Conservation (phyloP, 2,329 filamentous ascomycete species). For the Clonostachys rhizophaga region DNA sequence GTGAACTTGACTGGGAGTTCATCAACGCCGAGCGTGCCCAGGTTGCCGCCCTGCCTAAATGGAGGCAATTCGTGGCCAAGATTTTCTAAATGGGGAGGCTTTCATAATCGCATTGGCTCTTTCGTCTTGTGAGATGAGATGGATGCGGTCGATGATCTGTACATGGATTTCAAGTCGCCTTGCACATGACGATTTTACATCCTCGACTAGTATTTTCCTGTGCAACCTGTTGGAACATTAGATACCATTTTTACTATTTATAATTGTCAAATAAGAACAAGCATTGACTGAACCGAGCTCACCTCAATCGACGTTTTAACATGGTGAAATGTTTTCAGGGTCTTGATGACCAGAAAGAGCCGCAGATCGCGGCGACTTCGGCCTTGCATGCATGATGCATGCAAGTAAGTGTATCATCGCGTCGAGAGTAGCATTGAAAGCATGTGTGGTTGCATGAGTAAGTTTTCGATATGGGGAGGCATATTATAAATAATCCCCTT, state of each 20-base stretch:
- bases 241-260: constrained; percentile 3
- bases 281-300: too few species aligned
- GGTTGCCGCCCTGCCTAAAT: constrained; percentile 45
- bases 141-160: background rate
- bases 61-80: constrained; percentile 33
- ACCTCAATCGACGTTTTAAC: background rate
- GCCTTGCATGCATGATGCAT: too few species aligned
- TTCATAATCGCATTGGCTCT: background rate
- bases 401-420: too few species aligned
- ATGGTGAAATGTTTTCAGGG: background rate
- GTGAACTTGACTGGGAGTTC: constrained; percentile 61
- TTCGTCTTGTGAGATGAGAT: background rate
- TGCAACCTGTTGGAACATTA: constrained; percentile 2
- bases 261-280: too few species aligned
- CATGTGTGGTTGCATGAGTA: too few species aligned
- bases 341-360: too few species aligned
- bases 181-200: background rate
- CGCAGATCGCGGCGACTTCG: too few species aligned
- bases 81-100: constrained; percentile 22
- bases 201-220: constrained; percentile 1
- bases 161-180: background rate
- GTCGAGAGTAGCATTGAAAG: too few species aligned
- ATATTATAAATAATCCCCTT: too few species aligned
- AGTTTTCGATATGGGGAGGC: background rate
- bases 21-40: constrained; percentile 50